These are phyloP conservation scores for Vitrella brassicaformis DNA, from an alignment of 73 alveolate genomes.

Conservation along the genomic window DNA sequence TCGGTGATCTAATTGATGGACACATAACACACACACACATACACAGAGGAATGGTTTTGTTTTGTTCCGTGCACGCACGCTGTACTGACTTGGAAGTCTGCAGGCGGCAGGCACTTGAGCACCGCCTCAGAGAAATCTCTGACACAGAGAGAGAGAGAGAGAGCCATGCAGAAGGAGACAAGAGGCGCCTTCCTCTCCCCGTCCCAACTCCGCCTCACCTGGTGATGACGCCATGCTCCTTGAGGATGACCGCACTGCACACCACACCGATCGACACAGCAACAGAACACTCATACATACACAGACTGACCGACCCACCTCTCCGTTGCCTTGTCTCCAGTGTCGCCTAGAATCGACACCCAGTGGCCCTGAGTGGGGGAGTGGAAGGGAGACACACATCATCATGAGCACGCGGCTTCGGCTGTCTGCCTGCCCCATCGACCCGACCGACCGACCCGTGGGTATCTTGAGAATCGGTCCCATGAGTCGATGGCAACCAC, in stretches of 20 bases:
- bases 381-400: no score
- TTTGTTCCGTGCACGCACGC: no score
- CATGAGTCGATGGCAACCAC: conserved; percentile 71
- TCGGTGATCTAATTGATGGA: no score
- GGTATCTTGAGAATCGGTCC: conserved; percentile 57
- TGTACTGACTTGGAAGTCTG: conserved; percentile 40
- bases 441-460: conserved; percentile 50
- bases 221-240: conserved; percentile 31
- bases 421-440: no score
- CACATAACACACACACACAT: no score
- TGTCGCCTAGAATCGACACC: conserved; percentile 20
- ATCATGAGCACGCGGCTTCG: no score
- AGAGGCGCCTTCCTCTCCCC: no score
- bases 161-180: not conserved
- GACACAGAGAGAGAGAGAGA: not conserved
- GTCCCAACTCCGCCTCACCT: no score
- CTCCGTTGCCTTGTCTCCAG: not conserved
- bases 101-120: conserved; percentile 70
- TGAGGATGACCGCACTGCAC: not conserved
- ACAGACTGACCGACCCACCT: no score
- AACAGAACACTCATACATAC: no score
- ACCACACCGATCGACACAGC: no score
- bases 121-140: conserved; percentile 58
- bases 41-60: no score
- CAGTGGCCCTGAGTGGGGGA: conserved; percentile 26